These are phyloP conservation scores for Pseudophaeomoniella oleicola DNA, from an alignment of 2,329 filamentous ascomycete genomes.

Conservation along the genomic window DNA sequence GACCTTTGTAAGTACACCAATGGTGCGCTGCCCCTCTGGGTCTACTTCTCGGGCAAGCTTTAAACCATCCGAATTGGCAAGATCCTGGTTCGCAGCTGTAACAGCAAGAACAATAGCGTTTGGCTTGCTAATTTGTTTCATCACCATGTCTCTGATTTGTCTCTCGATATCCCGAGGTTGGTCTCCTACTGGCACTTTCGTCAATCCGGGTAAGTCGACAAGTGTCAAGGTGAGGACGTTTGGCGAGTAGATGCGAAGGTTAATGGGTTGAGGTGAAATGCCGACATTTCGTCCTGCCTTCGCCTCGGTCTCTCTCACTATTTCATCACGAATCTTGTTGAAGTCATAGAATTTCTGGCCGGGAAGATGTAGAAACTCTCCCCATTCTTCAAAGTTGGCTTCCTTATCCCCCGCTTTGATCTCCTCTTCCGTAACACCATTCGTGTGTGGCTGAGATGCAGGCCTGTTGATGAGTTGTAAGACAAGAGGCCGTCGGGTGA, in stretches of 20 bases:
- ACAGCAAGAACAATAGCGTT: conserved; percentile 97
- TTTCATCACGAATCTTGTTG: conserved; percentile 95
- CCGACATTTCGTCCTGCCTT: conserved; percentile 94
- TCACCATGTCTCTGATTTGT: conserved; percentile 94
- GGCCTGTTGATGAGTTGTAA: conserved; percentile 94
- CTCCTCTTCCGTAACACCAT: conserved; percentile 56
- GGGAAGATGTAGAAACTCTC: conserved; percentile 94
- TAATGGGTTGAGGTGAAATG: conserved; percentile 94
- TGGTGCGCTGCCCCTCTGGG: conserved; percentile 91
- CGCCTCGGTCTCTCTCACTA: conserved; percentile 86
- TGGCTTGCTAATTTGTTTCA: conserved; percentile 96
- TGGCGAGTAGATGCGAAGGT: conserved; percentile 93
- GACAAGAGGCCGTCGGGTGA: conserved; percentile 87
- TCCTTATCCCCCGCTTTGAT: conserved; percentile 62
- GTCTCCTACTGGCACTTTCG: conserved; percentile 91
- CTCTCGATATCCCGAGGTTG: conserved; percentile 93
- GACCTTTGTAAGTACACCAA: conserved; percentile 96
- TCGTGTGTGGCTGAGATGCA: conserved; percentile 43
- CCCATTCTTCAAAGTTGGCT: conserved; percentile 91
- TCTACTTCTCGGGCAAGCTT: conserved; percentile 95
- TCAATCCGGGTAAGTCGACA: conserved; percentile 90
- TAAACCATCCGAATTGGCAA: conserved; percentile 95
- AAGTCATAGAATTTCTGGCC: conserved; percentile 98
- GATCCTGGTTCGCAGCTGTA: conserved; percentile 89
- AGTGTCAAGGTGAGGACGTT: conserved; percentile 94